Evolutionary conservation across 805 yeast genomes (phyloP), one percentile per base, ranked within the genome.

Genomic region (Schizosaccharomyces cryophilus): DNA sequence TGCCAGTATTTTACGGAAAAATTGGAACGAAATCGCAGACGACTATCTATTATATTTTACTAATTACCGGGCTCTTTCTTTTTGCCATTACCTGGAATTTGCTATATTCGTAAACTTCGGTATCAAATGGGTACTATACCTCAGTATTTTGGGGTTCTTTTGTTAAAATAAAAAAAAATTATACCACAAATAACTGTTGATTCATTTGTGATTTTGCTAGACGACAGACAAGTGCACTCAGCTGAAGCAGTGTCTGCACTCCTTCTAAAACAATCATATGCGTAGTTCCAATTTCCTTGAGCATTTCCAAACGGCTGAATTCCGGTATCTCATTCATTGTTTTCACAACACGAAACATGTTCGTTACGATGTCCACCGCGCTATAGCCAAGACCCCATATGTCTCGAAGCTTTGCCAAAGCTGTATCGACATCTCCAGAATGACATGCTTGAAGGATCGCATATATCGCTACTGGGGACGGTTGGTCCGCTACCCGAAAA

Each of bases 221-320:
- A 66, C 77, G 83, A 24, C 95, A 84, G 58, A 87, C 72, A 74
- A 93, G 75, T 5, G 95, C 94, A 60, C 87, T 83, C 64, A 93
- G 72, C 69, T 93, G 98, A 63, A 93, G 73, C 69, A 84, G 84
- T 0, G 95, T 82, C 11, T 87, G 80, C 3, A 93, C 95, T 64
- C 98, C 98, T 71, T 93, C 97, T 59, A 93, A 74, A 1, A 93
- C 83, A 64, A 96, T 75, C 89, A 93, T 83, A 69, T 93, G 98
- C 0, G 87, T 80, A 64, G 85, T 80, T 4, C 98, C 98, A 56
- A 93, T 87, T 66, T 85, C 88, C 68, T 82, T 82, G 65, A 93
- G 83, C 68, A 84, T 78, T 63, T 84, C 90, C 63, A 93, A 74
- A 64, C 95, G 74, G 62, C 75, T 76, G 60, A 76, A 77, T 69